Base-by-base conservation (phyloP, 2,329 filamentous ascomycete species). In the Orbilia quercus region DNA sequence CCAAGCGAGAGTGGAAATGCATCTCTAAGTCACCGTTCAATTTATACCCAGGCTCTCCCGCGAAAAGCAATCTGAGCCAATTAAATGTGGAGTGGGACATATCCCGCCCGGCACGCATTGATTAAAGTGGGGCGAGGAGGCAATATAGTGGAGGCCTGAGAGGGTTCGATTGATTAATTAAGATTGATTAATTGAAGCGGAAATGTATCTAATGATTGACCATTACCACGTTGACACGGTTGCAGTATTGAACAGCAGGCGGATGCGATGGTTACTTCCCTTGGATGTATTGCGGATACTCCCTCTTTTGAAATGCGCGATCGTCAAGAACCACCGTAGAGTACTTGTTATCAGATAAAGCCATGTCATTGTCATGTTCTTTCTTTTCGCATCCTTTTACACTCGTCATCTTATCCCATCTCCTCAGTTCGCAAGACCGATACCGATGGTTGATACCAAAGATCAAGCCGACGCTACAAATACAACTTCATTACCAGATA, bases 321-420 rank as follows among this genome's bases (percentile, higher is more conserved):
- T n/a, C n/a, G n/a, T n/a, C n/a, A n/a, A n/a, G n/a, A n/a, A n/a
- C n/a, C 36, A 40, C n/a, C 36, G 36, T 40, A 12, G 6, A n/a
- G n/a, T n/a, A n/a, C n/a, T n/a, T n/a, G n/a, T n/a, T n/a, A n/a
- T n/a, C n/a, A n/a, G n/a, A n/a, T n/a, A n/a, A 40, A 9, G 14
- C 31, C 22, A 54, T 54, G 50, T 38, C 16, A 54, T 54, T 54
- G 50, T 38, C 16, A 54, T 54, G 50, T 54, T 54, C 50, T 54
- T 54, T 54, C 12, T 54, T 12, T 54, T 54, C 25, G 34, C 50
- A 22, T 54, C 50, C 34, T 54, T 54, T 16, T 54, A 54, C 34
- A 40, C 50, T 25, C 50, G 50, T 6, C 2, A 54, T 22, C 11
- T 25, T 3, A 16, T 54, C 16, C 31, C n/a, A n/a, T n/a, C 34